Percentiles rank a stretch among this genome's conserved stretches.
phyloP scores from a whole-genome alignment of 495 filamentous ascomycete species.

The Lophium mytilinum region DNA sequence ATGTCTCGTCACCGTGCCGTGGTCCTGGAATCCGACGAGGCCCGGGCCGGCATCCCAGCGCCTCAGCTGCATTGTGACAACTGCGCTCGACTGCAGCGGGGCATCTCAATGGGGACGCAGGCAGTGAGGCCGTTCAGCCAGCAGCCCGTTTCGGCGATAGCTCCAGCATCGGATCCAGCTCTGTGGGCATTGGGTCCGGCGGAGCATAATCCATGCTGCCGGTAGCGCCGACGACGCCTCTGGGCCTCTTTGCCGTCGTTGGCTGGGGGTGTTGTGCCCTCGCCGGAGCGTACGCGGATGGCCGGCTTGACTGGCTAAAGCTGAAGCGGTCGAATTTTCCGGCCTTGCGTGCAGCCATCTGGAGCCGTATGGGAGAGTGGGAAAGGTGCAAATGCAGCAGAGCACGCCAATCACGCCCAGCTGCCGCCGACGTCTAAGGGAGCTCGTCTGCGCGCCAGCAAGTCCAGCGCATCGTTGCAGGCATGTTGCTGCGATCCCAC shows the following conservation, averaged over 20 bases:
- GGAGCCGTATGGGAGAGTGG: too few relatives aligned
- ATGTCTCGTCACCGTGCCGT: too few relatives aligned
- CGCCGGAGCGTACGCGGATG: not conserved
- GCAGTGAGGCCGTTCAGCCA: too few relatives aligned
- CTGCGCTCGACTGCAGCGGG: too few relatives aligned
- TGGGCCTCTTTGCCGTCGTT: not conserved
- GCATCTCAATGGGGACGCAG: too few relatives aligned
- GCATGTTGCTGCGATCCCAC: conserved; percentile 19
- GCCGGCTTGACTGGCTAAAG: not conserved
- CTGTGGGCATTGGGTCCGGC: conserved; percentile 1
- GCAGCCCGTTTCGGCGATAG: not conserved
- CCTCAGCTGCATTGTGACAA: too few relatives aligned
- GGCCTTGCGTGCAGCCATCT: not conserved
- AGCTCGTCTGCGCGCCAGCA: not conserved
- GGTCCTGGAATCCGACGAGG: too few relatives aligned
- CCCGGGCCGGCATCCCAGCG: too few relatives aligned
- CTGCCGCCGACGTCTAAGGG: not conserved
- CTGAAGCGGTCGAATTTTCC: not conserved
- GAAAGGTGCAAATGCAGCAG: too few relatives aligned
- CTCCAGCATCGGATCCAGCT: not conserved
- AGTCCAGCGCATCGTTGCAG: conserved; percentile 22
- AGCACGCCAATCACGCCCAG: not conserved
- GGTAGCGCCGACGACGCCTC: conserved; percentile 2
- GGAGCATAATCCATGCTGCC: conserved; percentile 2
- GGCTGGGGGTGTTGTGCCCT: not conserved